Conservation (phyloP, 306 rosid genomes). For the Vicia sativa region DNA sequence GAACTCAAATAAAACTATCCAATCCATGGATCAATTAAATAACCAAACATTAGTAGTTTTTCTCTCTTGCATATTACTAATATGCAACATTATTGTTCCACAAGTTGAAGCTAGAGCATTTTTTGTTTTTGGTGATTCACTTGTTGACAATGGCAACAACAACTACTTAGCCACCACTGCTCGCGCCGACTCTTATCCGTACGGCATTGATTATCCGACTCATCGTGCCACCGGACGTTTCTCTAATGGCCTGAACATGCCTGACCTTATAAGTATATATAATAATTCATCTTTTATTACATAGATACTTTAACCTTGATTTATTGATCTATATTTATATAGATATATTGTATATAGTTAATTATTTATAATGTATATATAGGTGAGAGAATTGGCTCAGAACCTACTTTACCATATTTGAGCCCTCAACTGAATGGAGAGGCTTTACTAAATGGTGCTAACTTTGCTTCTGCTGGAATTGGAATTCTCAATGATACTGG, state of each 20-base stretch:
- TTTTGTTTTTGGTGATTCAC: conserved; percentile 89
- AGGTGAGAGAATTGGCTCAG: conserved; percentile 76
- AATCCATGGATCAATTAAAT: conserved; percentile 31
- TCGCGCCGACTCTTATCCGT: conserved; percentile 80
- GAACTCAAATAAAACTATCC: not conserved
- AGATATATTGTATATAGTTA: not conserved
- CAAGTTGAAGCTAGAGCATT: conserved; percentile 56
- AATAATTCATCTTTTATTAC: not conserved
- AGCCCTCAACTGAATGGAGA: conserved; percentile 66
- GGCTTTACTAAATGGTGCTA: conserved; percentile 70
- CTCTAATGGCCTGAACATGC: conserved; percentile 81
- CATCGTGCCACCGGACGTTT: conserved; percentile 75
- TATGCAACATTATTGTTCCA: conserved; percentile 7
- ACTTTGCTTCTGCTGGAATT: conserved; percentile 92
- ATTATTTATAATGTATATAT: not conserved
- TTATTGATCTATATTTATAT: not conserved
- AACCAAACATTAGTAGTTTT: not conserved
- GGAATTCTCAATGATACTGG: conserved; percentile 95
- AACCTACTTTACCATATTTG: conserved; percentile 76
- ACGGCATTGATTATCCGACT: conserved; percentile 82
- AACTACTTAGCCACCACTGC: conserved; percentile 80
- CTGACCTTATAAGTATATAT: conserved; percentile 55
- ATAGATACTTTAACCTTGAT: not conserved
- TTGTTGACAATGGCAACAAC: conserved; percentile 92
- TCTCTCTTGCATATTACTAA: conserved; percentile 9